phyloP scores from a whole-genome alignment of 148 eudicot species.

The Nepenthes mirabilis region DNA sequence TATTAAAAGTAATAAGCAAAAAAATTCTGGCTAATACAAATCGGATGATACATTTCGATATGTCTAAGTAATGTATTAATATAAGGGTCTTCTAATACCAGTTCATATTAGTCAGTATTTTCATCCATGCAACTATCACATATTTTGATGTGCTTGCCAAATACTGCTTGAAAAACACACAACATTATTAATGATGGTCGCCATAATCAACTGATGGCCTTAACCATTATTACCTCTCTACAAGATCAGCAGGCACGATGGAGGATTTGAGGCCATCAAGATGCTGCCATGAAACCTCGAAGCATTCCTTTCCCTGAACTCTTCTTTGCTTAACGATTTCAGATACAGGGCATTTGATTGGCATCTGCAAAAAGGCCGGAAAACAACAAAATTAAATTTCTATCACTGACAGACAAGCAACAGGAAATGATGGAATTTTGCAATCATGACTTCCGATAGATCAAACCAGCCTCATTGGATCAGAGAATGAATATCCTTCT shows the following conservation, averaged over 20 bases:
- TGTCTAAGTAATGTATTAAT: no score
- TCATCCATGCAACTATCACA: no score
- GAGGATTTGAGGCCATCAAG: slow-evolving; percentile 56
- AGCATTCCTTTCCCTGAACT: slow-evolving; percentile 53
- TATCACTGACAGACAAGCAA: no score
- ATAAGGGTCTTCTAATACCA: no score
- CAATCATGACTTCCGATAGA: no score
- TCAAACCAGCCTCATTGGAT: no score
- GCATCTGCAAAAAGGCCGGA: slow-evolving; percentile 40
- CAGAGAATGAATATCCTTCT: neutral
- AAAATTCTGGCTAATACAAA: no score
- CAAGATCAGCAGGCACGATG: slow-evolving; percentile 68
- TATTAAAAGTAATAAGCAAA: no score
- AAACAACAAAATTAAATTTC: neutral
- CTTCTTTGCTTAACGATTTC: slow-evolving; percentile 58
- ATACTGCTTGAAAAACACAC: neutral
- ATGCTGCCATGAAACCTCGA: slow-evolving; percentile 77
- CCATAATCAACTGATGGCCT: neutral
- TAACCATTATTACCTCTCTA: slow-evolving; percentile 40
- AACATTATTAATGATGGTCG: neutral
- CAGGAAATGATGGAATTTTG: no score
- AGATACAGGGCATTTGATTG: slow-evolving; percentile 66
- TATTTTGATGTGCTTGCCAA: neutral
- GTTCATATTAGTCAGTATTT: no score
- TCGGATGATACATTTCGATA: no score